A percentile compares a stretch with the other conserved stretches of the same genome.
Evolutionary conservation across 2,329 filamentous ascomycete genomes (phyloP).

Genomic region (Colletotrichum tofieldiae): DNA sequence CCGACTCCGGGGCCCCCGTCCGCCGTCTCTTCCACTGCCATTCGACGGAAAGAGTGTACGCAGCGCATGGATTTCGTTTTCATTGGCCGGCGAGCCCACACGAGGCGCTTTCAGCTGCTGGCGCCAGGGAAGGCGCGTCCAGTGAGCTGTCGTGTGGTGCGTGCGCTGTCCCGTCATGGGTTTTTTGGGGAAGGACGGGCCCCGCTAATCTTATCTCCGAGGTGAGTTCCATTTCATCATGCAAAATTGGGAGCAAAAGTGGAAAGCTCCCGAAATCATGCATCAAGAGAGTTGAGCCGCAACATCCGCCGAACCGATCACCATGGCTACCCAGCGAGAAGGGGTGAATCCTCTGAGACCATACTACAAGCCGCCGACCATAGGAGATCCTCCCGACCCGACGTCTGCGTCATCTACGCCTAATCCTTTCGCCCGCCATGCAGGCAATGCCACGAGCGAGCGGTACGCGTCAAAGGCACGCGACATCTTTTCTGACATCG

Average conservation of each 20-base stretch:
- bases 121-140: conserved; percentile 4
- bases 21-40: too few relatives aligned
- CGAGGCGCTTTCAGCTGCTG: conserved; percentile 1
- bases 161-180: background rate
- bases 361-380: conserved; percentile 77
- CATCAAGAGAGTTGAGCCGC: conserved; percentile 35
- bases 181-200: background rate
- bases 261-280: conserved; percentile 41
- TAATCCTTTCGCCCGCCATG: conserved; percentile 60
- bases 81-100: background rate
- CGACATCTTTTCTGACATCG: conserved; percentile 89
- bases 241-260: conserved; percentile 36
- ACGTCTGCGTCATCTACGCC: conserved; percentile 56
- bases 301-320: conserved; percentile 43
- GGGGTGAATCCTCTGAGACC: conserved; percentile 76
- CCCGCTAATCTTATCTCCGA: conserved; percentile 43
- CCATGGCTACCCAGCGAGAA: conserved; percentile 63
- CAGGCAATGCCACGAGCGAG: conserved; percentile 57
- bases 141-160: background rate
- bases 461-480: conserved; percentile 77
- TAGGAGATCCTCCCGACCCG: conserved; percentile 62
- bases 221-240: conserved; percentile 53
- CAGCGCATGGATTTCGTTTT: background rate
- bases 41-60: background rate
- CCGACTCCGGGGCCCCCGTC: conserved; percentile 23